These are phyloP conservation scores for Zasmidium cellare DNA, from an alignment of 2,329 filamentous ascomycete species.

Conservation along the genomic window DNA sequence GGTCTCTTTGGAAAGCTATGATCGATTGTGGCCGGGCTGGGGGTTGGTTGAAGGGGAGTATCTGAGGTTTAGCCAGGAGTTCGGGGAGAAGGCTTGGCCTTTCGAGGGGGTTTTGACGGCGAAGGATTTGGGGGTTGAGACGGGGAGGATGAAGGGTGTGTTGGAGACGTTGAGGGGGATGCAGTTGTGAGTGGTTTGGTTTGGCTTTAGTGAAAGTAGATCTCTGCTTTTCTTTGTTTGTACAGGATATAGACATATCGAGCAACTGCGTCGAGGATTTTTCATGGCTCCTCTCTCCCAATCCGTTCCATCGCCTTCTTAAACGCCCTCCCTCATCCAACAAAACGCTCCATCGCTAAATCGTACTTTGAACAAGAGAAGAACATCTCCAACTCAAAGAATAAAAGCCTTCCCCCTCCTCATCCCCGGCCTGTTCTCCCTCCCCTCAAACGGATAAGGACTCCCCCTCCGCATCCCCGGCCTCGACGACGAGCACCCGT, in stretches of 20 bases:
- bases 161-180: background rate
- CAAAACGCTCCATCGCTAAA: background rate
- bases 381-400: too few species aligned
- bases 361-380: too few species aligned
- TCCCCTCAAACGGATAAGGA: background rate
- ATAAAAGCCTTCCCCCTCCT: background rate
- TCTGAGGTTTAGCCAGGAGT: background rate
- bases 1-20: background rate
- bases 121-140: background rate
- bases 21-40: background rate
- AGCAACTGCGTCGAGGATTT: background rate
- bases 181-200: background rate
- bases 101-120: background rate
- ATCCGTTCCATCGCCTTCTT: too few species aligned
- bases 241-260: background rate
- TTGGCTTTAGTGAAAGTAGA: too few species aligned
- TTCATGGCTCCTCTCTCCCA: background rate
- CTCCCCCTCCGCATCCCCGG: too few species aligned
- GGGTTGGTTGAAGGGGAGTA: background rate
- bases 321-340: too few species aligned
- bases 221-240: background rate
- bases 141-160: background rate
- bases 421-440: background rate
- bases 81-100: background rate
- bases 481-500: too few species aligned